phyloP scores from a whole-genome alignment of 495 filamentous ascomycete species.

The Poronia punctata region DNA sequence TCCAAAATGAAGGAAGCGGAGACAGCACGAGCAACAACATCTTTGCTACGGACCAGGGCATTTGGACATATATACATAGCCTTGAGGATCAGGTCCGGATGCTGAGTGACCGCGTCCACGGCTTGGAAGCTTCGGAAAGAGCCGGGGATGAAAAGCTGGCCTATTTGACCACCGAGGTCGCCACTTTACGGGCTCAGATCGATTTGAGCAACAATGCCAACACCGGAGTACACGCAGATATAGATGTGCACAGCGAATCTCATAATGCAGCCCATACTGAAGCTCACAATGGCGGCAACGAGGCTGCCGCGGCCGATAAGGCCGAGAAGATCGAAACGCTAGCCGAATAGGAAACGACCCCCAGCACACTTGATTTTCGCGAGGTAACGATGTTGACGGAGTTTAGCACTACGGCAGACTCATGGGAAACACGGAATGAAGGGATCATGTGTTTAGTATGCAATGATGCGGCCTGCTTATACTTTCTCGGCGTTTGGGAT shows the following conservation, averaged over 20 bases:
- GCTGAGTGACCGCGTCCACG: conserved; percentile 29
- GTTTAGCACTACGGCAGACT: background rate
- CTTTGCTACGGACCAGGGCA: conserved; percentile 35
- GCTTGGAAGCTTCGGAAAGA: conserved; percentile 35
- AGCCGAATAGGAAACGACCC: too few relatives aligned
- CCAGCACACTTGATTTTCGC: too few relatives aligned
- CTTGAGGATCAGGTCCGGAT: conserved; percentile 42
- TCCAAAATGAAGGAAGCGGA: conserved; percentile 22
- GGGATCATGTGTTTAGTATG: conserved; percentile 1
- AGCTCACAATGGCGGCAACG: conserved; percentile 80
- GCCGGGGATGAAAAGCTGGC: conserved; percentile 32
- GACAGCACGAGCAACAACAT: conserved; percentile 37
- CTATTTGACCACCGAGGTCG: conserved; percentile 30
- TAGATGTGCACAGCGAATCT: too few relatives aligned
- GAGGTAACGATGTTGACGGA: too few relatives aligned
- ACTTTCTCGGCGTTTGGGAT: conserved; percentile 8
- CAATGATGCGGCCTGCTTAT: conserved; percentile 1
- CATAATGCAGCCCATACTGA: conserved; percentile 83
- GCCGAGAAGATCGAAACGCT: conserved; percentile 99
- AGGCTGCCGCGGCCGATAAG: conserved; percentile 94
- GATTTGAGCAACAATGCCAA: conserved; percentile 13
- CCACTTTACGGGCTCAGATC: conserved; percentile 25
- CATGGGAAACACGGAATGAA: too few relatives aligned
- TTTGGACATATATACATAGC: conserved; percentile 45
- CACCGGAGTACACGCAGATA: too few relatives aligned